Conservation (phyloP, 805 yeast species). For the Starmerella sirachaensis region DNA sequence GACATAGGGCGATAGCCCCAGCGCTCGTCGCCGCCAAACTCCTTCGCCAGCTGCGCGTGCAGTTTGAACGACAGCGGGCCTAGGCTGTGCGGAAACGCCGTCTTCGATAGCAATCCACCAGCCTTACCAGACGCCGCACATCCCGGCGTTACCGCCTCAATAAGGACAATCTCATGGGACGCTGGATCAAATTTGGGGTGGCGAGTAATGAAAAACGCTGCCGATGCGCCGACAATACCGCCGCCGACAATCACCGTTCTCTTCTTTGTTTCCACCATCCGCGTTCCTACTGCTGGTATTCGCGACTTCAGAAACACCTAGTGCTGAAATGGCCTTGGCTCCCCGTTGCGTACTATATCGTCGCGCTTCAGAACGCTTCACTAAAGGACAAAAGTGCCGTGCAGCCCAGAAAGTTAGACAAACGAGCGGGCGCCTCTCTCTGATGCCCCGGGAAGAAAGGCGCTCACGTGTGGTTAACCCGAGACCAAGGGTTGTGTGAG, state of each 20-base stretch:
- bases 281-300: too few species aligned
- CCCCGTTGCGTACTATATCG: too few species aligned
- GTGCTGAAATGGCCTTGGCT: too few species aligned
- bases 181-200: slow-evolving; percentile 69
- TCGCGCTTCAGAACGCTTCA: too few species aligned
- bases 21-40: slow-evolving; percentile 67
- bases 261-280: slow-evolving; percentile 14
- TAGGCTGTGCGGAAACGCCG: slow-evolving; percentile 95
- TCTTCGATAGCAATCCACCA: slow-evolving; percentile 84
- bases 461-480: too few species aligned
- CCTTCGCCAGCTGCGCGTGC: slow-evolving; percentile 70
- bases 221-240: slow-evolving; percentile 91
- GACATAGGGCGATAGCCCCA: slow-evolving; percentile 92
- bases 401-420: too few species aligned
- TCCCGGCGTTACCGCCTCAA: slow-evolving; percentile 86
- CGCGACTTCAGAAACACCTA: too few species aligned
- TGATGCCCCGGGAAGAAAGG: too few species aligned
- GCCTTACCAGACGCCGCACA: slow-evolving; percentile 98
- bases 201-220: slow-evolving; percentile 74
- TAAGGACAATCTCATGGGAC: slow-evolving; percentile 66
- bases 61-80: slow-evolving; percentile 78
- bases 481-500: too few species aligned
- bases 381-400: too few species aligned
- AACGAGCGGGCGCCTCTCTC: too few species aligned
- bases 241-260: slow-evolving; percentile 38